These are phyloP conservation scores for Agaricus blazei DNA, from an alignment of 768 basidiomycete species.

Conservation along the genomic window DNA sequence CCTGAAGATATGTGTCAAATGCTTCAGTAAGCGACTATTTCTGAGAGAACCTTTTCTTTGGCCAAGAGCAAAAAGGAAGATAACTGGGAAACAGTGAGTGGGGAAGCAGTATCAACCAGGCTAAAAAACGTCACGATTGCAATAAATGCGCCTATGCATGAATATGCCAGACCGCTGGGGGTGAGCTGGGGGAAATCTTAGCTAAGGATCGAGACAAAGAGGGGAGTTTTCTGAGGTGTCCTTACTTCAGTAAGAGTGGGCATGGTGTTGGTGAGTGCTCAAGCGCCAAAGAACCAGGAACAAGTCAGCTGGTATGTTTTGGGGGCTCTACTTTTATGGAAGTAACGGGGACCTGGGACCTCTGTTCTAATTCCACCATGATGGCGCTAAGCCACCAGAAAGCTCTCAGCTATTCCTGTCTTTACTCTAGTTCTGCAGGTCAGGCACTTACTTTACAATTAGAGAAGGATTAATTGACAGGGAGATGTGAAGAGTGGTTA, in stretches of 20 bases:
- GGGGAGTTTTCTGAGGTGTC: slow-evolving; percentile 4
- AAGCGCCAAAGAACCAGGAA: slow-evolving; percentile 53
- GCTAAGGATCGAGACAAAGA: neutral
- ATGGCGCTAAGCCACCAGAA: too few relatives aligned
- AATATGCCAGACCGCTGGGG: slow-evolving; percentile 50
- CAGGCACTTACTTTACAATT: too few relatives aligned
- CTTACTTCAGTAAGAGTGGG: slow-evolving; percentile 29
- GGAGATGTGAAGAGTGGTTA: neutral
- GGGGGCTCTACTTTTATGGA: slow-evolving; percentile 57
- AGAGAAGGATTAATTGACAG: too few relatives aligned
- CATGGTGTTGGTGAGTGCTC: neutral
- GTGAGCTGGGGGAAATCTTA: slow-evolving; percentile 36
- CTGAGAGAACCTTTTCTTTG: slow-evolving; percentile 61
- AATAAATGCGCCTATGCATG: slow-evolving; percentile 53
- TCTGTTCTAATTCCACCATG: too few relatives aligned
- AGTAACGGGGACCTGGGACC: slow-evolving; percentile 52
- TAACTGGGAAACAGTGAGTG: slow-evolving; percentile 42
- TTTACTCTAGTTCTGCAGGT: too few relatives aligned
- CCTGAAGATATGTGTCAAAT: slow-evolving; percentile 24
- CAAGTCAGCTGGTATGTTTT: slow-evolving; percentile 77
- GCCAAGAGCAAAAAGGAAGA: slow-evolving; percentile 79
- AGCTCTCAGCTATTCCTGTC: too few relatives aligned
- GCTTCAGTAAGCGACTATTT: neutral
- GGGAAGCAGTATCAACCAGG: neutral
- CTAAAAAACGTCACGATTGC: slow-evolving; percentile 28